A percentile compares a stretch with the other conserved stretches of the same genome.
Conservation (phyloP, 495 filamentous ascomycete genomes). For the Xylaria nigripes region DNA sequence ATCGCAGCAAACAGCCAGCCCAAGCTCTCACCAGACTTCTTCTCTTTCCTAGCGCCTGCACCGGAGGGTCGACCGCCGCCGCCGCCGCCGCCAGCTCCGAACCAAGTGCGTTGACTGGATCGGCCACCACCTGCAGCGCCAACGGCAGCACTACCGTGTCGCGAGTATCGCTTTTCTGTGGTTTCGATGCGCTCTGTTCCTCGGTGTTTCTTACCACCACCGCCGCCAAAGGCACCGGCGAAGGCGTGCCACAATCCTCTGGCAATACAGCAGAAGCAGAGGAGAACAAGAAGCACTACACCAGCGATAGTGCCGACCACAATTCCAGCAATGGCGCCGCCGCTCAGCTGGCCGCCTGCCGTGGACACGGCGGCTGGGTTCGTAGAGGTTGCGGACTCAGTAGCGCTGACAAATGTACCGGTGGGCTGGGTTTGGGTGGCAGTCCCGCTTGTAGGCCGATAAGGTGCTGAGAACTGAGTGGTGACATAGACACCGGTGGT, state of each 20-base stretch:
- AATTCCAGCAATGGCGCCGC: constrained; percentile 89
- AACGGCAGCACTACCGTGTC: constrained; percentile 34
- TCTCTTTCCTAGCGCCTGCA: constrained; percentile 46
- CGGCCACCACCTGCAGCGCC: constrained; percentile 25
- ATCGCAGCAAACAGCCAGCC: constrained; percentile 45
- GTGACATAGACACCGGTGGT: constrained; percentile 35
- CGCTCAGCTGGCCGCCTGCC: constrained; percentile 53
- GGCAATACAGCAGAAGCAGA: constrained; percentile 69
- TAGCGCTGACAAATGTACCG: constrained; percentile 31
- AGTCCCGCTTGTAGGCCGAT: constrained; percentile 60
- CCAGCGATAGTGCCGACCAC: constrained; percentile 81
- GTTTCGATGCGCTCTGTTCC: constrained; percentile 51
- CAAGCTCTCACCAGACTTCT: constrained; percentile 35
- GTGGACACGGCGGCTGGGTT: constrained; percentile 30
- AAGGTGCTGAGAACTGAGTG: constrained; percentile 49
- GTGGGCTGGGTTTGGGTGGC: constrained; percentile 30
- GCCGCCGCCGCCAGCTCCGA: constrained; percentile 34
- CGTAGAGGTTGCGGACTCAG: constrained; percentile 36
- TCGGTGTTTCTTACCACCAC: constrained; percentile 42
- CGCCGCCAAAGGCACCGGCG: constrained; percentile 61
- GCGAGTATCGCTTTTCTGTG: constrained; percentile 59
- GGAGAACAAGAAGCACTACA: constrained; percentile 58
- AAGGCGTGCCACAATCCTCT: constrained; percentile 55
- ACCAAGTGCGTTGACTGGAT: constrained; percentile 57
- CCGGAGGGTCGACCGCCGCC: constrained; percentile 41